phyloP scores from a whole-genome alignment of 2,329 filamentous ascomycete species.

The Colletotrichum chlorophyti region DNA sequence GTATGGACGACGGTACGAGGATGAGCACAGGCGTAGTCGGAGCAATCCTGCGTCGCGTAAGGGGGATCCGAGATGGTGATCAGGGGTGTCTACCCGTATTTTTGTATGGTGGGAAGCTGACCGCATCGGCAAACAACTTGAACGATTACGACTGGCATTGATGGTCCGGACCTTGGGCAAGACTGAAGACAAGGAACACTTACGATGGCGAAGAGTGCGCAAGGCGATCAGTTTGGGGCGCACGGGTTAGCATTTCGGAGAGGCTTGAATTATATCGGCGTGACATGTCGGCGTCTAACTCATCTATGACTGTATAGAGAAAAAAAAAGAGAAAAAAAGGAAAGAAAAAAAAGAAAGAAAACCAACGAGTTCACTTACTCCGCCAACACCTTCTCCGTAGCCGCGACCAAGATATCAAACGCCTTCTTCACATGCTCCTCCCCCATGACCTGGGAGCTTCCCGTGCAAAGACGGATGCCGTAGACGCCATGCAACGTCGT shows the following conservation, averaged over 20 bases:
- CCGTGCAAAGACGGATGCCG: slow-evolving; percentile 83
- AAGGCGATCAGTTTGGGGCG: no score
- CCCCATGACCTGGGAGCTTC: slow-evolving; percentile 69
- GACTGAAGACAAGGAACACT: background rate
- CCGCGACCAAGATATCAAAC: slow-evolving; percentile 75
- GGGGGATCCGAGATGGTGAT: slow-evolving; percentile 10
- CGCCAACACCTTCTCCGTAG: slow-evolving; percentile 61
- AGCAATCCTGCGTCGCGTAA: slow-evolving; percentile 17
- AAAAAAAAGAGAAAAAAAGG: slow-evolving; percentile 34
- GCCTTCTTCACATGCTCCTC: slow-evolving; percentile 75
- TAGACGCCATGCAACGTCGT: slow-evolving; percentile 76
- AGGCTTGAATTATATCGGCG: no score
- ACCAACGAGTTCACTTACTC: background rate
- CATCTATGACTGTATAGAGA: no score
- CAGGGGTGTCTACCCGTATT: background rate
- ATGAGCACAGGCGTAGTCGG: slow-evolving; percentile 15
- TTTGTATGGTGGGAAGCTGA: no score
- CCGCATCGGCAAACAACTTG: background rate
- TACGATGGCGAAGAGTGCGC: no score
- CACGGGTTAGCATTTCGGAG: no score
- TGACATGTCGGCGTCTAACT: no score
- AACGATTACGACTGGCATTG: background rate
- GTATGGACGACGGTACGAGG: slow-evolving; percentile 6
- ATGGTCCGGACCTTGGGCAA: background rate
- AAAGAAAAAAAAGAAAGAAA: slow-evolving; percentile 32